phyloP scores from a whole-genome alignment of 805 yeast species.

The Saccharomycopsis capsularis region DNA sequence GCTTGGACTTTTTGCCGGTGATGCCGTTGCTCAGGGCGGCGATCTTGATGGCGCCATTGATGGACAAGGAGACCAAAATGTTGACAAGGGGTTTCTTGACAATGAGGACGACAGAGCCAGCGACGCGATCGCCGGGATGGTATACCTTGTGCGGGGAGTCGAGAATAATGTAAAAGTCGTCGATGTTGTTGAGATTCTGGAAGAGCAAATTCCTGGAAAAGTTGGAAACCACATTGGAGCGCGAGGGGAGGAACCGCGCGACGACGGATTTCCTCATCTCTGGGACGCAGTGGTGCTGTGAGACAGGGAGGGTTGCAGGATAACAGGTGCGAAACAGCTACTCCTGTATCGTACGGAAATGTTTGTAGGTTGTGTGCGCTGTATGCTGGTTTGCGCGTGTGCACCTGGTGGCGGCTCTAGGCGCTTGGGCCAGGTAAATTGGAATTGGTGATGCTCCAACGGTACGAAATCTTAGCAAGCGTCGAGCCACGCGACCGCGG shows the following conservation, averaged over 20 bases:
- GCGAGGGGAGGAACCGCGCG: slow-evolving; percentile 12
- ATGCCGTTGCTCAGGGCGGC: not conserved
- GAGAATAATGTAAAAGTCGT: slow-evolving; percentile 61
- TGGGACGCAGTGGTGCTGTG: not conserved
- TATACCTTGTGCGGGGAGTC: slow-evolving; percentile 71
- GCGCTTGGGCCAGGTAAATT: too few species aligned
- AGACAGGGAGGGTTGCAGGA: not conserved
- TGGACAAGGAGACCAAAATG: slow-evolving; percentile 26
- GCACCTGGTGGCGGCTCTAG: too few species aligned
- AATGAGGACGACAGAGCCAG: slow-evolving; percentile 55
- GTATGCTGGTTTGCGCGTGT: too few species aligned
- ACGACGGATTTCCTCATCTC: not conserved
- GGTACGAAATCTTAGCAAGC: too few species aligned
- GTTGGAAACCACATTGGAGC: slow-evolving; percentile 2
- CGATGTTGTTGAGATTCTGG: slow-evolving; percentile 15
- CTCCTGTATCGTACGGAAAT: too few species aligned
- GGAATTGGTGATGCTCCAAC: too few species aligned
- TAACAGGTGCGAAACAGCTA: too few species aligned
- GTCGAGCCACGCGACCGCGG: too few species aligned
- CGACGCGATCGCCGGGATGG: slow-evolving; percentile 72
- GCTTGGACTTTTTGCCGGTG: slow-evolving; percentile 9
- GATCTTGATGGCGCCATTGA: slow-evolving; percentile 17
- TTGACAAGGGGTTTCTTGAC: slow-evolving; percentile 50
- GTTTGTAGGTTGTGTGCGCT: too few species aligned
- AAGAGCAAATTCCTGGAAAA: slow-evolving; percentile 10